phyloP scores from a whole-genome alignment of 2,329 filamentous ascomycete genomes.

The Trichoderma cornu-damae region DNA sequence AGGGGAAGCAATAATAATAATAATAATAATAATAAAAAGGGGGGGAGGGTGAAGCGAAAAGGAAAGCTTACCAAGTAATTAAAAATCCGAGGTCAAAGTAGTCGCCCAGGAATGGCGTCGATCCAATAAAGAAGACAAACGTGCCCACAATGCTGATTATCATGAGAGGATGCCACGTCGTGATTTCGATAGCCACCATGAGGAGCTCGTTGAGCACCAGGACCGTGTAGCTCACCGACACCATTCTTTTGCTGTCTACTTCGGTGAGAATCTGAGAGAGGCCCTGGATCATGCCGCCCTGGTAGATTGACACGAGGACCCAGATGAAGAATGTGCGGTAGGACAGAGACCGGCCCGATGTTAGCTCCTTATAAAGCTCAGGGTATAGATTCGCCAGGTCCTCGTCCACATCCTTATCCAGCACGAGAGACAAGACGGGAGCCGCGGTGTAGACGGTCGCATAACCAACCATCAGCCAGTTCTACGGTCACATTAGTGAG shows the following conservation, averaged over 20 bases:
- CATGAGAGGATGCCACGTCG: constrained; percentile 96
- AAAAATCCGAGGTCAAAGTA: constrained; percentile 86
- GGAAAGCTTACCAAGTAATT: constrained; percentile 55
- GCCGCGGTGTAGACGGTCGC: constrained; percentile 92
- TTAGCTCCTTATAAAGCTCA: constrained; percentile 97
- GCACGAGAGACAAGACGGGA: constrained; percentile 86
- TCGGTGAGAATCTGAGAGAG: constrained; percentile 82
- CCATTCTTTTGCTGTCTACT: constrained; percentile 69
- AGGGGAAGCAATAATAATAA: too few species aligned
- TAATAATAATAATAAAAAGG: too few species aligned
- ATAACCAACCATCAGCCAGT: constrained; percentile 96
- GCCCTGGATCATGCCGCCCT: constrained; percentile 94
- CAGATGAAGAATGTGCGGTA: constrained; percentile 96
- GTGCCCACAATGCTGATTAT: constrained; percentile 79
- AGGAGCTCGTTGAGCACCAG: constrained; percentile 90
- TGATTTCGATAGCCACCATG: constrained; percentile 96
- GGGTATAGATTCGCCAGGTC: constrained; percentile 90
- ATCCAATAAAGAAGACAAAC: constrained; percentile 71
- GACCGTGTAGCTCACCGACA: constrained; percentile 85
- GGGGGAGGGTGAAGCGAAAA: too few species aligned
- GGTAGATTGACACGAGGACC: constrained; percentile 92
- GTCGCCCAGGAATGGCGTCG: constrained; percentile 76
- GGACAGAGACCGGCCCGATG: constrained; percentile 74
- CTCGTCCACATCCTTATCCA: constrained; percentile 94
- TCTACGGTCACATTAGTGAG: constrained; percentile 37